Base-by-base conservation (phyloP, 75 land plant species). In the Selaginella moellendorffii region DNA sequence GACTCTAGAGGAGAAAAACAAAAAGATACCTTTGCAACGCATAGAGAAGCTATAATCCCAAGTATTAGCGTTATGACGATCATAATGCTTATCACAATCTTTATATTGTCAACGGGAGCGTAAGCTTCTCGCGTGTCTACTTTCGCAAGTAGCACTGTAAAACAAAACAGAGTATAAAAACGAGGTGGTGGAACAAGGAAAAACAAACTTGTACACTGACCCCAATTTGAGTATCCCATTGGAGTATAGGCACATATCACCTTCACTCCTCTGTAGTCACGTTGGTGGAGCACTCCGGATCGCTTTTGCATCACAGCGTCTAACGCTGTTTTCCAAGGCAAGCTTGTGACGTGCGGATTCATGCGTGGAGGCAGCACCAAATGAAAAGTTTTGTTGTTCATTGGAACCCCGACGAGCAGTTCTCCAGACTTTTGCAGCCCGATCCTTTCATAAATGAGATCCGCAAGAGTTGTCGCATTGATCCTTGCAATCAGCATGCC, bases 381-480 rank as follows among this genome's bases (percentile, higher is more conserved):
- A 30, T 64, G 59, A 1, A 74, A 62, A 24, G 30, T 53, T 9
- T n/a, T n/a, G n/a, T 68, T 29, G n/a, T 24, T 9, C 53, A 58
- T 21, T 17, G 71, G 76, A 27, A 63, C 61, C 30, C 76, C 76
- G 29, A 74, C 71, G n/a, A 74, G 27, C 23, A 74, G 62, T 27
- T 74, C 76, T 29, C 76, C 76, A 29, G 76, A 67, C 31, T 64
- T 27, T 69, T 74, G 71, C 2, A 74, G 71, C 61, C 76, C 76
- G 30, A 71, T 74, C 52, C 76, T 54, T 56, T 74, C 76, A 20
- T 64, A 63, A 17, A 74, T 62, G n/a, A 74, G 51, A 20, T 56
- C 30, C 30, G 21, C 61, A 23, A 74, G 56, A 36, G 63, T 69
- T 14, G 66, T 68, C 12, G 76, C 76, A 46, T 74, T 54, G 24